These are phyloP conservation scores for Candida dajiaensis DNA, from an alignment of 805 yeast species.

Conservation along the genomic window DNA sequence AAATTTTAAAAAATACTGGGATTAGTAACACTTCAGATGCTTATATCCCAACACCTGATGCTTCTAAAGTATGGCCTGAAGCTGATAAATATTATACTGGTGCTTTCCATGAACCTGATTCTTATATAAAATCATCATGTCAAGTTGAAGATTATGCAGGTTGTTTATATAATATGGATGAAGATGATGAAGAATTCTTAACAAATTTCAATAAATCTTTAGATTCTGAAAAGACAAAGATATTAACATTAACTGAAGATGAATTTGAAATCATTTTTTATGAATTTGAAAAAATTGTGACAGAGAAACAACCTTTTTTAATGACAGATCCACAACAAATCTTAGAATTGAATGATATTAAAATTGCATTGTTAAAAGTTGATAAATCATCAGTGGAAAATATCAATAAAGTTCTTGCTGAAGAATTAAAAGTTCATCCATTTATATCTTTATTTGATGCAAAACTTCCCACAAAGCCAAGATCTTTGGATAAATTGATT, in stretches of 20 bases:
- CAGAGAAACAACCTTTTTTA: constrained; percentile 82
- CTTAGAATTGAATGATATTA: constrained; percentile 62
- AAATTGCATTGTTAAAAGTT: constrained; percentile 39
- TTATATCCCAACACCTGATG: constrained; percentile 96
- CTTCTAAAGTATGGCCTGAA: constrained; percentile 76
- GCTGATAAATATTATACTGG: constrained; percentile 67
- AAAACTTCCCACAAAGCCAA: constrained; percentile 28
- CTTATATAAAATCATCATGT: constrained; percentile 84
- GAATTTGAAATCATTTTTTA: constrained; percentile 81
- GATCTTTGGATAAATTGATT: constrained; percentile 44
- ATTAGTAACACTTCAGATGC: constrained; percentile 46
- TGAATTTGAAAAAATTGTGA: constrained; percentile 65
- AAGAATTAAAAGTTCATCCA: constrained; percentile 48
- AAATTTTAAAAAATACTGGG: constrained; percentile 77
- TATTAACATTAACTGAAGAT: constrained; percentile 57
- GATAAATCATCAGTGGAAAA: constrained; percentile 46
- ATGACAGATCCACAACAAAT: constrained; percentile 80
- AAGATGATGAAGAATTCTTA: constrained; percentile 70
- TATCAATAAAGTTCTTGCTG: constrained; percentile 51
- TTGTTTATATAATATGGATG: constrained; percentile 84
- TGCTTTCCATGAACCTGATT: constrained; percentile 61
- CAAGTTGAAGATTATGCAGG: constrained; percentile 96
- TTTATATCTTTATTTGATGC: constrained; percentile 55
- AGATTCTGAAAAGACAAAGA: constrained; percentile 12
- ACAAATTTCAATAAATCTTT: constrained; percentile 32